A percentile compares a stretch with the other conserved stretches of the same genome.
These are phyloP conservation scores for Fusarium musae DNA, from an alignment of 2,329 filamentous ascomycete genomes.

Conservation along the genomic window DNA sequence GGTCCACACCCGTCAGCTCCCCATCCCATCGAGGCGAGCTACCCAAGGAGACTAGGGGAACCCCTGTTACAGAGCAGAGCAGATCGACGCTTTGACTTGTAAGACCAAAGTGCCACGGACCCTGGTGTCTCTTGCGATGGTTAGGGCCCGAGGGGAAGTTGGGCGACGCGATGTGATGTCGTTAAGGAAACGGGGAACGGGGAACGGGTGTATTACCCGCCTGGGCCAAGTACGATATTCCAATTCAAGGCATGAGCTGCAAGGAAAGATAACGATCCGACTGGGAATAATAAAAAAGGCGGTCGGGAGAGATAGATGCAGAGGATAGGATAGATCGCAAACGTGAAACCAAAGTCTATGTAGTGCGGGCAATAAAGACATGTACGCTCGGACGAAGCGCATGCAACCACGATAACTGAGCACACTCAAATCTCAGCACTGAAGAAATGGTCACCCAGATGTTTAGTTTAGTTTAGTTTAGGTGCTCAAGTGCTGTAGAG, in stretches of 20 bases:
- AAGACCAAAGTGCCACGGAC: not conserved
- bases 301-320: not conserved
- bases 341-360: not conserved
- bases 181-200: not conserved
- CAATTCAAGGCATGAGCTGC: not conserved
- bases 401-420: not conserved
- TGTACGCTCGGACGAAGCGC: slow-evolving; percentile 2
- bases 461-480: not conserved
- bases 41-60: not conserved
- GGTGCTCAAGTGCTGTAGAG: not conserved
- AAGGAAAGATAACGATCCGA: not conserved
- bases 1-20: slow-evolving; percentile 15
- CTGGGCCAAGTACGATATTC: not conserved
- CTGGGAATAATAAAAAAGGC: not conserved
- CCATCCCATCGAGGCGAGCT: slow-evolving; percentile 13
- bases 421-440: not conserved
- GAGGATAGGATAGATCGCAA: not conserved
- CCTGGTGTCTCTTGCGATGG: not conserved
- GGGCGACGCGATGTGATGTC: not conserved
- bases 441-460: not conserved
- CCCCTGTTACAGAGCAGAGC: slow-evolving; percentile 1
- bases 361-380: not conserved
- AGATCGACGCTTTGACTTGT: slow-evolving; percentile 35
- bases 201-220: slow-evolving; percentile 3
- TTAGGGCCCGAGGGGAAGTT: not conserved